A percentile compares a stretch with the other conserved stretches of the same genome.
Evolutionary conservation across 257 asterid species (phyloP).

Genomic region (Salvia hispanica): DNA sequence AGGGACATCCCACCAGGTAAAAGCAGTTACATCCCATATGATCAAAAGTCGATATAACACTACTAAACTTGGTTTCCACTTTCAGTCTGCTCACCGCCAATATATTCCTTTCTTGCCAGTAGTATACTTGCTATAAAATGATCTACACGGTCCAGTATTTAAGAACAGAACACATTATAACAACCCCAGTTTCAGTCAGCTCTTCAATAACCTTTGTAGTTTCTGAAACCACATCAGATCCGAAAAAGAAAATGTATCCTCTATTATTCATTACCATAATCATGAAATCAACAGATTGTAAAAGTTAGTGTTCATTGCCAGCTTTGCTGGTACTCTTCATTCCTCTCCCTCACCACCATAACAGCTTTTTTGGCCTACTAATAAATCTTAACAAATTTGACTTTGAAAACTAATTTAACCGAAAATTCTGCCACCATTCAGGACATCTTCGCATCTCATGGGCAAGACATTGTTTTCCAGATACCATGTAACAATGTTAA

Average conservation of each 20-base stretch:
- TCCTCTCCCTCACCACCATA: constrained; percentile 31
- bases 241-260: constrained; percentile 25
- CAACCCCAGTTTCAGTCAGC: constrained; percentile 24
- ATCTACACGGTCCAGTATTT: constrained; percentile 28
- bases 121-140: constrained; percentile 23
- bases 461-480: constrained; percentile 27
- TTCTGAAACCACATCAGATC: constrained; percentile 16
- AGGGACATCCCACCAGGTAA: constrained; percentile 18
- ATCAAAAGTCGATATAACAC: constrained; percentile 19
- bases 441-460: constrained; percentile 31
- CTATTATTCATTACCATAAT: background rate
- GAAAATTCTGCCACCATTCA: constrained; percentile 28
- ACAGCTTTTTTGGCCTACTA: constrained; percentile 16
- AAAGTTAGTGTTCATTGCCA: constrained; percentile 28
- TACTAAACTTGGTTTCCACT: constrained; percentile 19
- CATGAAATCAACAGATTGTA: constrained; percentile 18
- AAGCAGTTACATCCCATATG: constrained; percentile 19
- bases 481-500: constrained; percentile 32
- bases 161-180: background rate
- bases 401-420: constrained; percentile 28
- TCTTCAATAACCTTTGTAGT: constrained; percentile 22
- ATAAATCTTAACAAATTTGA: constrained; percentile 30
- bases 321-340: constrained; percentile 29
- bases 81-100: constrained; percentile 26
- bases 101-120: constrained; percentile 27